Percentiles rank a stretch among this genome's conserved stretches.
These are phyloP conservation scores for Plantago rigida DNA, from an alignment of 305 asterid species.

Conservation along the genomic window DNA sequence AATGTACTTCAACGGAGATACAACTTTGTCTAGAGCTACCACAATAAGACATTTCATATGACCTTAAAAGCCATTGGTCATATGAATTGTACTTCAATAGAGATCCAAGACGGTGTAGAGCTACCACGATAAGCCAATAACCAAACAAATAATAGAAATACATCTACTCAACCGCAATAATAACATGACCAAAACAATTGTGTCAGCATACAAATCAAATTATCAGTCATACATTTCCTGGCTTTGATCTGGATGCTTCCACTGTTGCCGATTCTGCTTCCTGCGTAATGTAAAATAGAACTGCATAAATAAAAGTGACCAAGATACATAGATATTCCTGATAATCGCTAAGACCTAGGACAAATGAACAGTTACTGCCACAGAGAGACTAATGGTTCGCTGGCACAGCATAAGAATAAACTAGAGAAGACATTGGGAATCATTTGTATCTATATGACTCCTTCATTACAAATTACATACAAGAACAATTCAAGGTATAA, in stretches of 20 bases:
- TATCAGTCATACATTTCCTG: conserved; percentile 61
- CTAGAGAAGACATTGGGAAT: neutral
- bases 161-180: neutral
- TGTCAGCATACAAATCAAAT: conserved; percentile 22
- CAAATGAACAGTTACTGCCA: neutral
- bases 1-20: neutral
- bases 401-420: too few relatives aligned
- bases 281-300: conserved; percentile 32
- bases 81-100: conserved; percentile 5
- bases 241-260: conserved; percentile 87
- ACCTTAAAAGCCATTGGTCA: too few relatives aligned
- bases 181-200: conserved; percentile 4
- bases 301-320: neutral
- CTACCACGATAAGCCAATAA: conserved; percentile 18
- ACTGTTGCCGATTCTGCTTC: conserved; percentile 93
- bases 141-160: neutral
- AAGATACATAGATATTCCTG: neutral
- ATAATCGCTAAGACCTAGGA: neutral
- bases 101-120: conserved; percentile 18
- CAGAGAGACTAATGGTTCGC: neutral
- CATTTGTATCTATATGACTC: neutral
- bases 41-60: too few relatives aligned
- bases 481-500: too few relatives aligned
- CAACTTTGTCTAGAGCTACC: too few relatives aligned
- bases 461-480: neutral